Base-by-base conservation (phyloP, 2,329 filamentous ascomycete species). In the Fusarium sublunatum region DNA sequence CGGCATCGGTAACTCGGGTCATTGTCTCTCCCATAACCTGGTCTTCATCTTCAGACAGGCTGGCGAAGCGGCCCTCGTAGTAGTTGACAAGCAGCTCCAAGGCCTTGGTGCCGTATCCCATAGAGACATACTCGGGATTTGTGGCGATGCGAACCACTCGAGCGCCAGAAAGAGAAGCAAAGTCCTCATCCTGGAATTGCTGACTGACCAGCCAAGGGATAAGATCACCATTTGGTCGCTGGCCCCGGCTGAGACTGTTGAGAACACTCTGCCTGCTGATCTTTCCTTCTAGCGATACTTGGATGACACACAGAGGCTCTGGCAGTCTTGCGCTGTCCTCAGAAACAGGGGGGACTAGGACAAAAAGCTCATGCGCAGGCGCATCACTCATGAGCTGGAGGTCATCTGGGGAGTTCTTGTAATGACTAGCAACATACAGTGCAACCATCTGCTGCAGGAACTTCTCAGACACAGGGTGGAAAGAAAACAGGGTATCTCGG, bases 391-490 rank as follows among this genome's bases (percentile, higher is more conserved):
- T 96, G 54, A 99, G 86, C 75, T 98, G 95, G n/a, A 99, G 84
- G 72, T 99, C 95, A 71, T 99, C 96, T 0, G 95, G 95, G 0
- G 93, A 92, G 78, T 99, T 99, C 78, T 98, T 98, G 83, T 99
- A 97, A 77, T 97, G 93, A 49, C 92, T 96, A 26, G 95, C 93
- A 26, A 99, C 96, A 70, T 98, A 99, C 3, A 99, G 85, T 1
- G 93, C 93, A 78, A 99, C 94, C 92, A 99, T 97, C 71, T 97
- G 93, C 75, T 99, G 95, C 52, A 99, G 80, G 79, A 99, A 98
- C 73, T 93, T 95, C 76, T 99, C 95, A 3, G 95, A 96, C 19
- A 98, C 92, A 3, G 93, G 92, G 72, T 99, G 95, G 82, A 96
- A 99, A 11, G 94, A 98, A 80, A 99, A 99, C 12, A 99, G 86